Conservation (phyloP, 106 monocot genomes). For the Vanilla planifolia region DNA sequence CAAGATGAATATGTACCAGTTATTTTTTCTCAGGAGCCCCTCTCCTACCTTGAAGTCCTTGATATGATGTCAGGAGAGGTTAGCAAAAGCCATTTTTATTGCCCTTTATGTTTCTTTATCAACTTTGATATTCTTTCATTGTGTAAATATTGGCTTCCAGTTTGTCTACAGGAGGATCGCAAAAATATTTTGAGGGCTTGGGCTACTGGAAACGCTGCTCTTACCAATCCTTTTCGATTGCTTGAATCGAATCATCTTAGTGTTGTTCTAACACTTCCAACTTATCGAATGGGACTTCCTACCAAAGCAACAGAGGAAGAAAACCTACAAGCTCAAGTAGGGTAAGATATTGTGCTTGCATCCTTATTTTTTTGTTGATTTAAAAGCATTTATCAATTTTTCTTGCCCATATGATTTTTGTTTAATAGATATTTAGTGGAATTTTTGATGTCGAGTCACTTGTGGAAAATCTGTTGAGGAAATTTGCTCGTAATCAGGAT, state of each 20-base stretch:
- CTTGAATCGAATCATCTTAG: constrained; percentile 79
- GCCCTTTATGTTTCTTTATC: not conserved
- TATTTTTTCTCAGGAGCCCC: constrained; percentile 83
- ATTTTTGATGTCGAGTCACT: constrained; percentile 86
- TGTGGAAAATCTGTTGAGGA: constrained; percentile 79
- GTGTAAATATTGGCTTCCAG: too few species aligned
- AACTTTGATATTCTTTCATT: not conserved
- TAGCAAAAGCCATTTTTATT: constrained; percentile 10
- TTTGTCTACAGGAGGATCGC: constrained; percentile 49
- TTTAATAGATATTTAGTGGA: constrained; percentile 66
- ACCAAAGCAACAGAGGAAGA: constrained; percentile 48
- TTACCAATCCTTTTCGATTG: constrained; percentile 82
- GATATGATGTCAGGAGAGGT: constrained; percentile 97
- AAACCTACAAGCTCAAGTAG: constrained; percentile 52
- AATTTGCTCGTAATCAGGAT: constrained; percentile 82
- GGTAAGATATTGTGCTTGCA: constrained; percentile 23
- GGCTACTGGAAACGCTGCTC: constrained; percentile 70
- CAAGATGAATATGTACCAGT: constrained; percentile 93
- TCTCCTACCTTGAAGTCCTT: constrained; percentile 67
- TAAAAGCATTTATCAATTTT: not conserved
- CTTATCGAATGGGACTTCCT: constrained; percentile 62
- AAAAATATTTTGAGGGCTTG: constrained; percentile 80
- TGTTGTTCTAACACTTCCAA: constrained; percentile 79
- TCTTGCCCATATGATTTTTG: constrained; percentile 1
- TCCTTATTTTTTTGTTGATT: not conserved